Evolutionary conservation across 208 protist species (phyloP), one percentile per base, ranked within the genome.

Genomic region (Acanthamoeba healyi): DNA sequence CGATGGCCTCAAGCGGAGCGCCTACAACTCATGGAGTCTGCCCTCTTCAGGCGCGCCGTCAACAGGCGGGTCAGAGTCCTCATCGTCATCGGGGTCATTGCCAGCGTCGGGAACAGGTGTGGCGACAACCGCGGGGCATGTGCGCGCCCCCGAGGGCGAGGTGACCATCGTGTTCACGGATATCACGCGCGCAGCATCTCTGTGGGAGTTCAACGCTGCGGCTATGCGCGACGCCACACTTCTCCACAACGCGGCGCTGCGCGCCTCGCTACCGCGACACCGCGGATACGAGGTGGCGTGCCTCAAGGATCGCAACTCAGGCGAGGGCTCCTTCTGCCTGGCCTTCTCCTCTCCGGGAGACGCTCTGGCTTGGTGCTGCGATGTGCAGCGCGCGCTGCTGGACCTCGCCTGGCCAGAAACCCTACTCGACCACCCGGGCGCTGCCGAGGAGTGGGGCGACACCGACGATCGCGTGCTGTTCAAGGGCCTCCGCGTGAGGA

Each of bases 241-340:
- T 6, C n/a, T 77, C 9, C 87, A 93, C 61, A 93, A 93, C 58
- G 38, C 10, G 17, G 22, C 79, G 29, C 19, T 93, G 7, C 32
- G 87, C 17, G 61, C n/a, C 19, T 9, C 24, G 15, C 49, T 93
- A 15, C 19, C 42, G 40, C 14, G n/a, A 56, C 36, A 79, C 26
- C 10, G 77, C 19, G 88, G 88, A 4, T 93, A 93, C 44, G 88
- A 93, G 42, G 87, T 93, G 42, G 42, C 26, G 61, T 70, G 67
- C 15, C 10, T 91, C 7, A 19, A 17, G 58, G 84, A 91, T 22
- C 24, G 84, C 6, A 70, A 61, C 84, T 40, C 49, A 0, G 84
- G 84, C 6, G 84, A 91, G 40, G 84, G 84, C 32, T 91, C 88
- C 6, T 93, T 93, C 67, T 81, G 54, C 61, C 29, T 93, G 88